Conservation (phyloP, 2,329 filamentous ascomycete species). For the Geosmithia putterillii region DNA sequence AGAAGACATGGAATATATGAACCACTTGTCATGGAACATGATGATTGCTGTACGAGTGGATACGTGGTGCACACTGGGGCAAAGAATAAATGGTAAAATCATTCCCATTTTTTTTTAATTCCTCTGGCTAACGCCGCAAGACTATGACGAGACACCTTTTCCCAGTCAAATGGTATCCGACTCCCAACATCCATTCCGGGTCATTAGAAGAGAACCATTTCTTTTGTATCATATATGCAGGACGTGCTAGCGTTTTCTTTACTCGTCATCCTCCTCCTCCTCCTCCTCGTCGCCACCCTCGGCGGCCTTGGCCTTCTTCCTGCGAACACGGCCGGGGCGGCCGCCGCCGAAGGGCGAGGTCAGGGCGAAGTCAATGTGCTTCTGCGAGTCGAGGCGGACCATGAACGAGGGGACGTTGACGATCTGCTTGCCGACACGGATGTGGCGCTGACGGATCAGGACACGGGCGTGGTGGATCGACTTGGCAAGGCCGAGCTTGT, state of each 20-base stretch:
- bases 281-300: conserved; percentile 72
- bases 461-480: conserved; percentile 99
- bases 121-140: conserved; percentile 36
- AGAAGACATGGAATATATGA: neutral
- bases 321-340: conserved; percentile 93
- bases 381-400: conserved; percentile 99
- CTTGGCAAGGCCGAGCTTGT: conserved; percentile 99
- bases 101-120: conserved; percentile 29
- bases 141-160: conserved; percentile 31
- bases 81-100: conserved; percentile 16
- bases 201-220: conserved; percentile 13
- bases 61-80: neutral
- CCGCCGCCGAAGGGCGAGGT: conserved; percentile 27
- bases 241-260: conserved; percentile 22
- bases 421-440: conserved; percentile 99
- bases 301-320: conserved; percentile 98
- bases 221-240: conserved; percentile 11
- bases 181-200: conserved; percentile 15
- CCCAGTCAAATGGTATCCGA: conserved; percentile 20
- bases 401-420: conserved; percentile 99
- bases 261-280: conserved; percentile 81
- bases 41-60: neutral
- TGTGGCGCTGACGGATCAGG: conserved; percentile 98
- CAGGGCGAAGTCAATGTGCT: conserved; percentile 36
- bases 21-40: conserved; percentile 9